These are phyloP conservation scores for Rhododendron griersonianum DNA, from an alignment of 148 eudicot species.

Conservation along the genomic window DNA sequence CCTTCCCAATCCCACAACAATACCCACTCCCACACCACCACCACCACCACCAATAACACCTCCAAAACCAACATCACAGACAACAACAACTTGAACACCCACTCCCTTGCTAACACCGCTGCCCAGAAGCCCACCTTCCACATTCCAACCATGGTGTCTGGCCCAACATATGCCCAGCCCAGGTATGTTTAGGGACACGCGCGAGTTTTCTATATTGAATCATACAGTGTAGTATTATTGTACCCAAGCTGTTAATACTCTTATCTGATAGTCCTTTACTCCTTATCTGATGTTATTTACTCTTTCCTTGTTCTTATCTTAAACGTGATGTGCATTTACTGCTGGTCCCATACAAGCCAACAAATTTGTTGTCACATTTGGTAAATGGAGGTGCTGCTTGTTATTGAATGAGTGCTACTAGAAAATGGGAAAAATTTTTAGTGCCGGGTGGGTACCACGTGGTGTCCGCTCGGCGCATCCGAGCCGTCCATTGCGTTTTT, in stretches of 20 bases:
- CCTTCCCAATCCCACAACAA: conserved; percentile 15
- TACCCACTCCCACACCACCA: not conserved
- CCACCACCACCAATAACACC: not conserved
- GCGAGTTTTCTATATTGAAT: not conserved
- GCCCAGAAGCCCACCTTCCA: conserved; percentile 13
- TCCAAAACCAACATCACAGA: not conserved
- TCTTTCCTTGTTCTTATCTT: not conserved
- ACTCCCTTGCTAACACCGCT: not conserved
- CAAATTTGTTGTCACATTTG: not conserved
- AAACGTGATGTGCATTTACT: not conserved
- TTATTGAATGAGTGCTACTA: not conserved
- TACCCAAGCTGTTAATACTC: not conserved
- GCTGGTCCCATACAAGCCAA: not conserved
- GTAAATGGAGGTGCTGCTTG: not conserved
- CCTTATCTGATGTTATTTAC: not conserved
- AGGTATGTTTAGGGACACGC: conserved; percentile 13
- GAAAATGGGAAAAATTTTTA: not conserved
- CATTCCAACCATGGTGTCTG: conserved; percentile 21
- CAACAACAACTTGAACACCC: not conserved
- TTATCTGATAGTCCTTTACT: not conserved
- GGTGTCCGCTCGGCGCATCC: too few relatives aligned
- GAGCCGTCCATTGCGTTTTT: too few relatives aligned
- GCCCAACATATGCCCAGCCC: conserved; percentile 33
- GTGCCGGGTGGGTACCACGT: too few relatives aligned
- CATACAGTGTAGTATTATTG: too few relatives aligned